phyloP scores from a whole-genome alignment of 805 yeast genomes.

The Vanderwaltozyma polyspora region DNA sequence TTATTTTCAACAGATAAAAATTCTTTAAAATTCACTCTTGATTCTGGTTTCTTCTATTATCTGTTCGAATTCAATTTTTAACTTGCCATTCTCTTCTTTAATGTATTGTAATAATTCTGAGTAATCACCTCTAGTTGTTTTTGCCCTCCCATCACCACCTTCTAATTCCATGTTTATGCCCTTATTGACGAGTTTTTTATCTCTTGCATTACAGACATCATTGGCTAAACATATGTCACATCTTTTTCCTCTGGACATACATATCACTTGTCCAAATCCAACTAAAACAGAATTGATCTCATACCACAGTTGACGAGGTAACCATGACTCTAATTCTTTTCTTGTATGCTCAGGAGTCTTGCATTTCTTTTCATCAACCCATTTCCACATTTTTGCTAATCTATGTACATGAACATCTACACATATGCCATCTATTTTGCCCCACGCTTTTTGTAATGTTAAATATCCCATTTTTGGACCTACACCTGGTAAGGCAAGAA shows the following conservation, averaged over 20 bases:
- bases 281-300: conserved; percentile 80
- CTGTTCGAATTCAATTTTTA: neutral
- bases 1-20: too few relatives aligned
- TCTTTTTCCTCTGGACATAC: conserved; percentile 56
- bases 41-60: neutral
- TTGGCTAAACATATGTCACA: conserved; percentile 64
- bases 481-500: conserved; percentile 72
- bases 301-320: conserved; percentile 64
- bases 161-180: conserved; percentile 13
- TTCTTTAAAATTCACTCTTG: neutral
- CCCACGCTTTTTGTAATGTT: conserved; percentile 76
- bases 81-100: neutral
- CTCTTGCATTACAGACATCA: conserved; percentile 48
- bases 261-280: conserved; percentile 87
- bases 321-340: conserved; percentile 55
- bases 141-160: conserved; percentile 10
- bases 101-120: conserved; percentile 26
- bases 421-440: conserved; percentile 69
- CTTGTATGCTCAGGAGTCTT: conserved; percentile 72
- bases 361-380: conserved; percentile 43
- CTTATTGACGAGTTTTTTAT: conserved; percentile 33
- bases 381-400: conserved; percentile 65
- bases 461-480: conserved; percentile 93
- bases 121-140: conserved; percentile 35
- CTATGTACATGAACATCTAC: conserved; percentile 89